Evolutionary conservation across 2,329 filamentous ascomycete species (phyloP).

Genomic region (Penicillium sp.): DNA sequence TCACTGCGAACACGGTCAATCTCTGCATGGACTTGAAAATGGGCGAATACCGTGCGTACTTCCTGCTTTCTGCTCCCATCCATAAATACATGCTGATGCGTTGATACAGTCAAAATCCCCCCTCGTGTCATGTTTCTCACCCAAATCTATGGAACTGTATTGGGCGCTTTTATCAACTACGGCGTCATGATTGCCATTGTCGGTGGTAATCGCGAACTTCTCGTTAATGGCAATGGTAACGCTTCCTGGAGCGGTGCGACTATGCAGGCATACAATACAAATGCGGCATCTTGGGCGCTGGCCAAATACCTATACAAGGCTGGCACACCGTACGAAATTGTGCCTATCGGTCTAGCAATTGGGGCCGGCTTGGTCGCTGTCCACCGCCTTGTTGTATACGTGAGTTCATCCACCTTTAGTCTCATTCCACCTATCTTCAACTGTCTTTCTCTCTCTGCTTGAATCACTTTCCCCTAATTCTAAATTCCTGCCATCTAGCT

Average conservation of each 20-base stretch:
- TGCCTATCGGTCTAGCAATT: slow-evolving; percentile 13
- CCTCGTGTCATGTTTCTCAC: slow-evolving; percentile 15
- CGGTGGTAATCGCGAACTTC: slow-evolving; percentile 1
- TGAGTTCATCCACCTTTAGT: not conserved
- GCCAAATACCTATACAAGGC: slow-evolving; percentile 14
- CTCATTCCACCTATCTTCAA: not conserved
- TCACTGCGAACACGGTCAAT: slow-evolving; percentile 50
- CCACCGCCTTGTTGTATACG: slow-evolving; percentile 9
- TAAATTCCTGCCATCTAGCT: slow-evolving; percentile 31
- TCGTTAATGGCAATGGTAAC: slow-evolving; percentile 11
- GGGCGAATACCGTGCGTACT: slow-evolving; percentile 52
- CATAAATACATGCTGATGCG: not conserved
- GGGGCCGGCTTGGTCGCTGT: slow-evolving; percentile 7
- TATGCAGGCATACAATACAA: slow-evolving; percentile 13
- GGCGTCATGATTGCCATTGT: slow-evolving; percentile 15
- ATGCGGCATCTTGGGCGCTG: slow-evolving; percentile 14
- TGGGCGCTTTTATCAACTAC: slow-evolving; percentile 14
- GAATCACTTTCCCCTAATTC: not conserved
- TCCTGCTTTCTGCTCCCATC: rapidly evolving
- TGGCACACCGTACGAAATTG: slow-evolving; percentile 10
- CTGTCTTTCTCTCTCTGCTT: not conserved
- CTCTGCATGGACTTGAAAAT: slow-evolving; percentile 55
- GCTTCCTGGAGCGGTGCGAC: slow-evolving; percentile 15
- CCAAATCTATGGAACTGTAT: slow-evolving; percentile 13
- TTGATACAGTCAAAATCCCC: slow-evolving; percentile 13